These are phyloP conservation scores for Cruciata laevipes DNA, from an alignment of 257 asterid species.

Conservation along the genomic window DNA sequence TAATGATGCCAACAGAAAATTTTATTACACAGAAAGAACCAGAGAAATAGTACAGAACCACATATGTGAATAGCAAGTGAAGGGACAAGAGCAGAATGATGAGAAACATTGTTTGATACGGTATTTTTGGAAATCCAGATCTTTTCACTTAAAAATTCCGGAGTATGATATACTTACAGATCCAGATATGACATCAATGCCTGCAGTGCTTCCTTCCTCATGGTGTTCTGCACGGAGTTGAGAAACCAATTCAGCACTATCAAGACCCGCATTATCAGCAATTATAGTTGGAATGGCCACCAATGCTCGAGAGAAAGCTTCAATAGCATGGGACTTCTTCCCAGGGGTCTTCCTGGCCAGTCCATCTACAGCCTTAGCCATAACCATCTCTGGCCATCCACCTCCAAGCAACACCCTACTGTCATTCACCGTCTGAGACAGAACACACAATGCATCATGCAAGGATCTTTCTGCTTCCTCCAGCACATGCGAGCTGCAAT, in stretches of 20 bases:
- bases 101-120: background rate
- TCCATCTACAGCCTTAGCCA: constrained; percentile 91
- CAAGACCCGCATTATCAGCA: constrained; percentile 90
- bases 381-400: constrained; percentile 96
- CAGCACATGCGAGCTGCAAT: constrained; percentile 70
- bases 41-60: background rate
- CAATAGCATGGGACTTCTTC: constrained; percentile 80
- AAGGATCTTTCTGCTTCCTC: constrained; percentile 93
- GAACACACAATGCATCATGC: constrained; percentile 88
- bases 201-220: constrained; percentile 64
- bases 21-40: background rate
- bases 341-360: constrained; percentile 87
- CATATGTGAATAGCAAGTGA: background rate
- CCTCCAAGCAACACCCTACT: constrained; percentile 83
- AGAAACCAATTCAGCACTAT: constrained; percentile 80
- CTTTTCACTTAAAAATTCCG: background rate
- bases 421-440: constrained; percentile 85
- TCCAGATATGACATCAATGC: constrained; percentile 88
- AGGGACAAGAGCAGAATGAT: background rate
- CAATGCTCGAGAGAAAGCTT: constrained; percentile 85
- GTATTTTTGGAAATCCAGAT: background rate
- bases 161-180: constrained; percentile 42
- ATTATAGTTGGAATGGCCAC: constrained; percentile 77
- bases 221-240: constrained; percentile 94
- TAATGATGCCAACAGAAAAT: constrained; percentile 5